Conservation (phyloP, 2,329 filamentous ascomycete species). For the Talaromyces sp. region DNA sequence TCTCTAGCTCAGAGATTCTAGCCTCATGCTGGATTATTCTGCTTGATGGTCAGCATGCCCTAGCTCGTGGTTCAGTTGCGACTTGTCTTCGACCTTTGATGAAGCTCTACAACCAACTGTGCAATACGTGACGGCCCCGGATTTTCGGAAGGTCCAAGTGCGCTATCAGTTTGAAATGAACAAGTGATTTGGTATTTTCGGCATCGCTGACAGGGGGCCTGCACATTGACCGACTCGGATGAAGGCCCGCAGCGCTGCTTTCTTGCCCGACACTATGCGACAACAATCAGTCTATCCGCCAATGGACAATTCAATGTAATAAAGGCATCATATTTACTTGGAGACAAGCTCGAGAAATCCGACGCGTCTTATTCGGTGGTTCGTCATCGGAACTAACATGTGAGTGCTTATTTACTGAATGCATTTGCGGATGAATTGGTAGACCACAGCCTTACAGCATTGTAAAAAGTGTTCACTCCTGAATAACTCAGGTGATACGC, state of each 20-base stretch:
- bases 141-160: constrained; percentile 12
- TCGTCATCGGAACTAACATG: constrained; percentile 15
- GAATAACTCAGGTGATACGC: neutral
- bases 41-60: neutral
- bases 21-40: constrained; percentile 14
- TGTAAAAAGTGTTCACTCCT: neutral
- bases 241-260: constrained; percentile 21
- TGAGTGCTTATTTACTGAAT: neutral
- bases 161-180: constrained; percentile 20
- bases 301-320: neutral
- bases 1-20: constrained; percentile 9
- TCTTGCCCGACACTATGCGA: constrained; percentile 21
- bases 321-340: constrained; percentile 17
- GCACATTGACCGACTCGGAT: constrained; percentile 5
- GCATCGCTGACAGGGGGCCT: constrained; percentile 20
- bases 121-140: constrained; percentile 20
- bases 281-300: neutral
- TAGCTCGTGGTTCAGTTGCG: neutral
- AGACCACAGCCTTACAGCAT: neutral
- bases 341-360: constrained; percentile 23
- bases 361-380: constrained; percentile 19
- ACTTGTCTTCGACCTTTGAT: constrained; percentile 9
- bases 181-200: constrained; percentile 17
- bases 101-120: constrained; percentile 21
- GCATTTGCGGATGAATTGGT: too few relatives aligned